These are phyloP conservation scores for Bipolaris oryzae DNA, from an alignment of 2,329 filamentous ascomycete genomes.

Conservation along the genomic window DNA sequence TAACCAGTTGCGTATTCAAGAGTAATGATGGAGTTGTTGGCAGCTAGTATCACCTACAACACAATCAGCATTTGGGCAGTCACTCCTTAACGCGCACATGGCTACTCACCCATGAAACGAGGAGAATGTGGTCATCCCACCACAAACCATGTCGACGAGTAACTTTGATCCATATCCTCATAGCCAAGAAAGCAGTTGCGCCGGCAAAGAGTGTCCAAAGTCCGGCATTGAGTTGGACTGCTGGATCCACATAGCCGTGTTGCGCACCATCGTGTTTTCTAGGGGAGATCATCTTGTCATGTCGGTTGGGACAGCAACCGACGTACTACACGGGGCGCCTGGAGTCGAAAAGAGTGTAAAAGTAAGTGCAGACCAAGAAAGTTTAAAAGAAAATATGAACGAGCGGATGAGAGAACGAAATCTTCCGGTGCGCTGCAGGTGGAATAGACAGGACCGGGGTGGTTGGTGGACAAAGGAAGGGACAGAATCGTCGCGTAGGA, in stretches of 20 bases:
- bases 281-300: constrained; percentile 34
- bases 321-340: constrained; percentile 16
- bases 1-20: constrained; percentile 58
- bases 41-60: constrained; percentile 50
- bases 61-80: constrained; percentile 10
- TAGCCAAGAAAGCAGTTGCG: constrained; percentile 44
- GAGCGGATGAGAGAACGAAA: constrained; percentile 11
- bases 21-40: constrained; percentile 55
- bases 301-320: constrained; percentile 14
- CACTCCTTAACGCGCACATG: neutral
- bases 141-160: constrained; percentile 49
- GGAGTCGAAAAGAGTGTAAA: constrained; percentile 6
- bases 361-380: constrained; percentile 8
- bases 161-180: constrained; percentile 48
- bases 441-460: constrained; percentile 6
- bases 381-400: constrained; percentile 8
- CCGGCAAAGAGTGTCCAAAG: constrained; percentile 49
- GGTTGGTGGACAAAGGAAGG: constrained; percentile 7
- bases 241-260: constrained; percentile 44
- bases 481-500: constrained; percentile 13
- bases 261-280: constrained; percentile 26
- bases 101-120: constrained; percentile 45
- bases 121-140: constrained; percentile 50
- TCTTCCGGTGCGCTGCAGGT: constrained; percentile 5
- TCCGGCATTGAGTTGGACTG: constrained; percentile 45